Evolutionary conservation across 169 alveolate species (phyloP), one percentile per base, ranked within the genome.

Genomic region (Eimeria acervulina): DNA sequence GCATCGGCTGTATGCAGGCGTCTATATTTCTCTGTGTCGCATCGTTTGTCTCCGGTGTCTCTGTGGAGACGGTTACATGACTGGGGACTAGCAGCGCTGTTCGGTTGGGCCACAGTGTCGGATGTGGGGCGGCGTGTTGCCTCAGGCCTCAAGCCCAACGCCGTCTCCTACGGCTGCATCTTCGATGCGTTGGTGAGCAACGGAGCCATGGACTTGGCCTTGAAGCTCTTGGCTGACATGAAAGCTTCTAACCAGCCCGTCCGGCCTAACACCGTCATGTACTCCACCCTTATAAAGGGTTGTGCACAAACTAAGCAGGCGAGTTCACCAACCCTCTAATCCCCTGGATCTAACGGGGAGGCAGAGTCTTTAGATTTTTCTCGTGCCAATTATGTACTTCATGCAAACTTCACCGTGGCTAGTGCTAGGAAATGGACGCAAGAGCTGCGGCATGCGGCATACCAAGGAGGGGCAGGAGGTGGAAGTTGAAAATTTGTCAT

Each of bases 171-270:
- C 90, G 99, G 99, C 89, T 98, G 99, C 93, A 97, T 99, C 89
- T 97, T 98, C 88, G 99, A 99, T 95, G 99, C 99, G 7, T 98
- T 99, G 90, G 99, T 99, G 90, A 98, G 97, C 97, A 98, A 98
- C 95, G 98, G 98, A 70, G 95, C 98, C 74, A 97, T 99, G 52
- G 99, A 98, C 74, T 97, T 97, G 96, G 99, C 99, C 51, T 83
- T 98, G 95, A 97, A 95, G 85, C 96, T 99, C 85, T 97, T 98
- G 59, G 97, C 98, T 88, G 98, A 98, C 51, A 98, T 99, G 99
- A 97, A 98, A 95, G 93, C 96, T 23, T 93, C 94, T 38, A 96
- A 98, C 42, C 95, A 95, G 52, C 74, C 93, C 19, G 96, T 96
- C 23, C 96, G 90, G 95, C 99, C 99, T 36, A 99, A 98, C 97